Percentiles rank a stretch among this genome's conserved stretches.
Conservation (phyloP, 139 green algal species). For the Micromonas pusilla region DNA sequence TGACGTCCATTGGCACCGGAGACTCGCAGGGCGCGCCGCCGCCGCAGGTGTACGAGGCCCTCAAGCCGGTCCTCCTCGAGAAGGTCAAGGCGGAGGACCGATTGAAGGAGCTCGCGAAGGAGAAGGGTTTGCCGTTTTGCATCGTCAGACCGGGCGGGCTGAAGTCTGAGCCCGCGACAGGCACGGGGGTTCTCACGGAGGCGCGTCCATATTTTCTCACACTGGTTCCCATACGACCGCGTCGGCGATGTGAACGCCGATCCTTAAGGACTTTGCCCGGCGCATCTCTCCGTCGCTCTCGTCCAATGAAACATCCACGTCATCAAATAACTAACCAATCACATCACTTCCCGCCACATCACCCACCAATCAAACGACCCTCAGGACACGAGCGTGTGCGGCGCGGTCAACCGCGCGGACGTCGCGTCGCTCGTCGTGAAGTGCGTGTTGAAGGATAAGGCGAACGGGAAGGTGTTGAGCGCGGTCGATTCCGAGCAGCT, state of each 20-base stretch:
- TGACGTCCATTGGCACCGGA: slow-evolving; percentile 88
- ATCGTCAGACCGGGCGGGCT: slow-evolving; percentile 93
- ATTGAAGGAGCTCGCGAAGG: slow-evolving; percentile 55
- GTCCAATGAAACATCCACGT: no score
- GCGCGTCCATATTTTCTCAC: no score
- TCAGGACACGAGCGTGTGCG: slow-evolving; percentile 62
- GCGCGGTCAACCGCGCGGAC: slow-evolving; percentile 77
- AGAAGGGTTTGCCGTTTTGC: slow-evolving; percentile 63
- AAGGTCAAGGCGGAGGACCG: slow-evolving; percentile 93
- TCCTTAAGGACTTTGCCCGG: no score
- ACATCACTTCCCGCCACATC: no score
- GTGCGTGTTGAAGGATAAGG: slow-evolving; percentile 64
- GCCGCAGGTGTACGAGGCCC: slow-evolving; percentile 73
- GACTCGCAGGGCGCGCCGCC: slow-evolving; percentile 65
- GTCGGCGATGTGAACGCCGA: no score
- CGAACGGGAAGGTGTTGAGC: slow-evolving; percentile 64
- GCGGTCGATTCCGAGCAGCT: slow-evolving; percentile 55
- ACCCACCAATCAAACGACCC: no score
- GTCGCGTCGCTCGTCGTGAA: slow-evolving; percentile 72
- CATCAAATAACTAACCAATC: no score
- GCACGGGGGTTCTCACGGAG: slow-evolving; percentile 78
- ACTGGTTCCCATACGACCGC: no score
- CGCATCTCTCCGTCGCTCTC: no score
- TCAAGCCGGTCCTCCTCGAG: slow-evolving; percentile 86
- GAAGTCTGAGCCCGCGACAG: slow-evolving; percentile 69